These are phyloP conservation scores for Colletotrichum lentis DNA, from an alignment of 2,329 filamentous ascomycete genomes.

Conservation along the genomic window DNA sequence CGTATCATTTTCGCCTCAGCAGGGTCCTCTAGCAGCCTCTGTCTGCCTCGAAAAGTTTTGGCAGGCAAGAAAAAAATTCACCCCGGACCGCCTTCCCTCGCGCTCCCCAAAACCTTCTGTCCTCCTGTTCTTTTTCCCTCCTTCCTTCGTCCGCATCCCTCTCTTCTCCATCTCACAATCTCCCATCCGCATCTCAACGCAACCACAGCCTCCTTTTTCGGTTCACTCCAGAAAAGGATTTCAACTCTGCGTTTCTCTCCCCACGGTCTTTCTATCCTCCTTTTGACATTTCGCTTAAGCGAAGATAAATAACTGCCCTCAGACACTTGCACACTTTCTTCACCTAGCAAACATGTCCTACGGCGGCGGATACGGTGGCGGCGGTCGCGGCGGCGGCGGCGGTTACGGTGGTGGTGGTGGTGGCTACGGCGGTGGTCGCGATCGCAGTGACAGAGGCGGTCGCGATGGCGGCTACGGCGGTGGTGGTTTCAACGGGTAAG, in stretches of 20 bases:
- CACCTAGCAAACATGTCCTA: slow-evolving; percentile 55
- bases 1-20: slow-evolving; percentile 36
- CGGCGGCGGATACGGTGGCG: slow-evolving; percentile 49
- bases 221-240: slow-evolving; percentile 30
- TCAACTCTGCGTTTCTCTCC: slow-evolving; percentile 11
- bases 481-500: slow-evolving; percentile 55
- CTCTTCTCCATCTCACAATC: slow-evolving; percentile 32
- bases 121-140: slow-evolving; percentile 25
- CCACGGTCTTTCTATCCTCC: slow-evolving; percentile 27
- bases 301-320: slow-evolving; percentile 7
- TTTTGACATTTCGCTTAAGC: slow-evolving; percentile 28
- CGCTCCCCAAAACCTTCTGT: slow-evolving; percentile 32
- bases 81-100: slow-evolving; percentile 30
- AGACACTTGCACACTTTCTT: slow-evolving; percentile 16
- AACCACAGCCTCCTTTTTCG: slow-evolving; percentile 32
- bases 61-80: slow-evolving; percentile 33
- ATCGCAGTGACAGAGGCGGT: slow-evolving; percentile 41
- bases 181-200: slow-evolving; percentile 25
- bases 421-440: slow-evolving; percentile 15
- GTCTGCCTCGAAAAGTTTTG: slow-evolving; percentile 37
- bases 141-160: slow-evolving; percentile 34
- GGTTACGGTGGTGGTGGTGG: slow-evolving; percentile 45
- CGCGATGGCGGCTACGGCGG: slow-evolving; percentile 40
- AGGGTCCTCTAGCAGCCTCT: slow-evolving; percentile 26
- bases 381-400: slow-evolving; percentile 44